Percentiles rank a stretch among this genome's conserved stretches.
Evolutionary conservation across 129 eudicot genomes (phyloP).

Genomic region (Escallonia herrerae): DNA sequence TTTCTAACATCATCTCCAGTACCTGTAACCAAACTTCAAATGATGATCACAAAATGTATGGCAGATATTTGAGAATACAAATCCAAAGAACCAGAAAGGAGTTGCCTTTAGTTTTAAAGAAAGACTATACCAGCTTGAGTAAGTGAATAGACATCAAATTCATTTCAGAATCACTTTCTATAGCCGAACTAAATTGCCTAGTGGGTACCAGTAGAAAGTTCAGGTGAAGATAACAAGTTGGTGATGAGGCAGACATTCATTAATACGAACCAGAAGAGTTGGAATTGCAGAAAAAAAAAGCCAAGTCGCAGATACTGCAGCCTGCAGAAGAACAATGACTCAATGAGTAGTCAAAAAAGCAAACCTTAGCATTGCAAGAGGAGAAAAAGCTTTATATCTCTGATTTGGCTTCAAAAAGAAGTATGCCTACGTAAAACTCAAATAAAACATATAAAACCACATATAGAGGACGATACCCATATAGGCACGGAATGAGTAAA

Average conservation of each 20-base stretch:
- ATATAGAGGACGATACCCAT: too few species aligned
- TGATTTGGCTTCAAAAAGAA: too few species aligned
- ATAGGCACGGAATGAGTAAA: too few species aligned
- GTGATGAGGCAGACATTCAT: background rate
- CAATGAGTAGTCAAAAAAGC: background rate
- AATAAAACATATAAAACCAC: too few species aligned
- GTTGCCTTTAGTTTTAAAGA: background rate
- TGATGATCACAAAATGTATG: too few species aligned
- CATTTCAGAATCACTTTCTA: background rate
- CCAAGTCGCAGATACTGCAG: conserved; percentile 76
- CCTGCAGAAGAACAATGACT: conserved; percentile 30
- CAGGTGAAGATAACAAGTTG: conserved; percentile 1
- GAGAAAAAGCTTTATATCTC: background rate
- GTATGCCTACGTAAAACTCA: too few species aligned
- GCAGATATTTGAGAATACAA: background rate
- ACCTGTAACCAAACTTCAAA: background rate
- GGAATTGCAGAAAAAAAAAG: conserved; percentile 79
- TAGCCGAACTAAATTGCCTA: background rate
- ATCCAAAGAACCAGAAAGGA: background rate
- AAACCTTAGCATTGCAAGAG: background rate
- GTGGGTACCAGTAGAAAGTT: background rate
- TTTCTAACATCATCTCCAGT: background rate
- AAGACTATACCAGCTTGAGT: background rate
- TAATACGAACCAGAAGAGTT: conserved; percentile 63
- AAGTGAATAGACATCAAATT: too few species aligned